Evolutionary conservation across 257 asterid genomes (phyloP), one percentile per base, ranked within the genome.

Genomic region (Nyctanthes arbortristis): DNA sequence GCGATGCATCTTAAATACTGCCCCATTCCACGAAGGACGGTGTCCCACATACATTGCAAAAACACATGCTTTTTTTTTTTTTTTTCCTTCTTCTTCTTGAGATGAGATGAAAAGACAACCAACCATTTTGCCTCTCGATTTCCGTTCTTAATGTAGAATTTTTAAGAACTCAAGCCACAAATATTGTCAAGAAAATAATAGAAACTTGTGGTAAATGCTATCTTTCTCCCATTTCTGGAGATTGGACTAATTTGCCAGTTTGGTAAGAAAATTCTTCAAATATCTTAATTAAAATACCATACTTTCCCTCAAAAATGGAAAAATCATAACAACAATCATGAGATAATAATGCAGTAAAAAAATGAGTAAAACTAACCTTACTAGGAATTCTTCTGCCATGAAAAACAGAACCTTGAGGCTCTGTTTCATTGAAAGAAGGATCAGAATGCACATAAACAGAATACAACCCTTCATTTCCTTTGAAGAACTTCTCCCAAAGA

Each of bases 311-410:
- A n/a, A n/a, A n/a, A n/a, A n/a, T n/a, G n/a, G n/a, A n/a, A n/a
- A n/a, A n/a, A n/a, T n/a, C n/a, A n/a, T n/a, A n/a, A n/a, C n/a
- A n/a, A n/a, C n/a, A n/a, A n/a, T n/a, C n/a, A n/a, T n/a, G n/a
- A n/a, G n/a, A 40, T 40, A 7, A 7, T 59, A 40, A 32, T 5
- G 56, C n/a, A 56, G 4, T 12, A 7, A 49, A 4, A 25, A 0
- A 20, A 58, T 0, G 29, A 32, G 25, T 22, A 20, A 31, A 45
- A 71, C 90, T 79, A 18, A 92, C 98, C 97, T 91, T 79, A 71
- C 98, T 89, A 8, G 87, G 90, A 75, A 93, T 85, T 40, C 96
- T 77, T 70, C 92, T 72, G 73, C 88, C 94, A 67, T 69, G 81
- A 31, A 91, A 91, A 45, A 85, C 87, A 0, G 98, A 85, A 12